Conservation (phyloP, 2,329 filamentous ascomycete species). For the Ceratocystis ficicola region DNA sequence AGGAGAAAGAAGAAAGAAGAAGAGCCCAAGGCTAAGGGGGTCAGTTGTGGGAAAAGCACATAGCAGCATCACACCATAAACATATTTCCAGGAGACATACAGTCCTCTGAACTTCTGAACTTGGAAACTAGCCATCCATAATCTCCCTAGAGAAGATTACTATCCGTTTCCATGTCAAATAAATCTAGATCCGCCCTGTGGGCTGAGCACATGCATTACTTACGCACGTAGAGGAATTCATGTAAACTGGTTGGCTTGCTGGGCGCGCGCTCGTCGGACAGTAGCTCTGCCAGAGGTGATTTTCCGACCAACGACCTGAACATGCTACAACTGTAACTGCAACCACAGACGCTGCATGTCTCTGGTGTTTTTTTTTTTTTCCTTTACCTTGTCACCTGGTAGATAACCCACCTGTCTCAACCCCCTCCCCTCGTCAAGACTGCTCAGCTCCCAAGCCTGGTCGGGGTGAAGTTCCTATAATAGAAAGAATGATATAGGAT, state of each 20-base stretch:
- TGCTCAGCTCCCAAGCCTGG: slow-evolving; percentile 8
- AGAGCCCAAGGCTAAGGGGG: background rate
- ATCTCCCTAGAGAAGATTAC: too few relatives aligned
- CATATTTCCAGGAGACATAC: too few relatives aligned
- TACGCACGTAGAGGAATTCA: too few relatives aligned
- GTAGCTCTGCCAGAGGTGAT: background rate
- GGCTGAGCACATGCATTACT: too few relatives aligned
- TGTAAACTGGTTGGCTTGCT: background rate
- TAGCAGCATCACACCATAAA: too few relatives aligned
- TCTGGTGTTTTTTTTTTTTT: background rate
- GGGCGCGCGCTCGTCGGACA: background rate
- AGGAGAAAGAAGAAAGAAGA: slow-evolving; percentile 2
- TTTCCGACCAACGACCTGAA: slow-evolving; percentile 1
- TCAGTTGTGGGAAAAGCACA: too few relatives aligned
- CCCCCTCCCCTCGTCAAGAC: background rate
- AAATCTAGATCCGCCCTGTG: too few relatives aligned
- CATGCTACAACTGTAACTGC: background rate
- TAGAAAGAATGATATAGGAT: background rate
- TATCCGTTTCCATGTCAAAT: too few relatives aligned
- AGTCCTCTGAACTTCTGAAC: too few relatives aligned
- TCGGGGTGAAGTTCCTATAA: slow-evolving; percentile 4
- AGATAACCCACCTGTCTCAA: background rate
- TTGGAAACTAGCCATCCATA: too few relatives aligned
- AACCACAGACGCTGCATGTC: background rate
- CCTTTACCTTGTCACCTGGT: background rate